Conservation (phyloP, 2,329 filamentous ascomycete genomes). For the Penicillium sclerotiorum region DNA sequence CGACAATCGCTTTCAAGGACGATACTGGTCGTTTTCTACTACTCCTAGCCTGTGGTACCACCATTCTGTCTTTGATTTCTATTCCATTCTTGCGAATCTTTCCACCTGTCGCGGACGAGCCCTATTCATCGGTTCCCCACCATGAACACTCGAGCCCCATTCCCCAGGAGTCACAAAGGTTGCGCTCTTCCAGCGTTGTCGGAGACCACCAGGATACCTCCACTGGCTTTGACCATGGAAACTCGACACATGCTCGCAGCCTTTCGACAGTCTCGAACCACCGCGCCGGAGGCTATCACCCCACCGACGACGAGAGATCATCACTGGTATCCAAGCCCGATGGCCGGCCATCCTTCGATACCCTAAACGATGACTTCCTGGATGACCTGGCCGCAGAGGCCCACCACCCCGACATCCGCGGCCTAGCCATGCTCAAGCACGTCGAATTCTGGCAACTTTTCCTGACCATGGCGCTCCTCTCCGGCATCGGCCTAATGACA, state of each 20-base stretch:
- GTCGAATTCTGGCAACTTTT: slow-evolving; percentile 92
- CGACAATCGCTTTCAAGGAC: slow-evolving; percentile 76
- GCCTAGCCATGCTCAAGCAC: slow-evolving; percentile 70
- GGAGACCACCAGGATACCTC: slow-evolving; percentile 32
- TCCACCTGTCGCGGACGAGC: slow-evolving; percentile 55
- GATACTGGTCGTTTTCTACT: slow-evolving; percentile 81
- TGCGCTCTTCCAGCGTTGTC: slow-evolving; percentile 33
- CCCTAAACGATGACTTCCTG: slow-evolving; percentile 49
- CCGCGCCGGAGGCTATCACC: slow-evolving; percentile 24
- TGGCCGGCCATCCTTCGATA: slow-evolving; percentile 54
- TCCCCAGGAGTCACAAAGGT: slow-evolving; percentile 32
- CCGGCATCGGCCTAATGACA: slow-evolving; percentile 94
- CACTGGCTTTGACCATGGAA: slow-evolving; percentile 32
- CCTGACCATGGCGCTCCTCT: slow-evolving; percentile 82
- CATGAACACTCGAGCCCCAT: slow-evolving; percentile 34
- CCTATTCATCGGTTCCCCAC: slow-evolving; percentile 47
- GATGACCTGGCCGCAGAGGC: slow-evolving; percentile 70
- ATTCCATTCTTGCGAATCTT: slow-evolving; percentile 85
- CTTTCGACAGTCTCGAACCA: slow-evolving; percentile 32
- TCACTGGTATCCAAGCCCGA: slow-evolving; percentile 71
- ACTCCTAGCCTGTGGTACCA: slow-evolving; percentile 78
- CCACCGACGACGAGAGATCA: slow-evolving; percentile 69
- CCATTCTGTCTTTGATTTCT: slow-evolving; percentile 70
- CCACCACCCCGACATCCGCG: slow-evolving; percentile 88
- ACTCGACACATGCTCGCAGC: slow-evolving; percentile 31